Evolutionary conservation across 2,329 filamentous ascomycete species (phyloP), one percentile per base, ranked within the genome.

Genomic region (Byssothecium circinans): DNA sequence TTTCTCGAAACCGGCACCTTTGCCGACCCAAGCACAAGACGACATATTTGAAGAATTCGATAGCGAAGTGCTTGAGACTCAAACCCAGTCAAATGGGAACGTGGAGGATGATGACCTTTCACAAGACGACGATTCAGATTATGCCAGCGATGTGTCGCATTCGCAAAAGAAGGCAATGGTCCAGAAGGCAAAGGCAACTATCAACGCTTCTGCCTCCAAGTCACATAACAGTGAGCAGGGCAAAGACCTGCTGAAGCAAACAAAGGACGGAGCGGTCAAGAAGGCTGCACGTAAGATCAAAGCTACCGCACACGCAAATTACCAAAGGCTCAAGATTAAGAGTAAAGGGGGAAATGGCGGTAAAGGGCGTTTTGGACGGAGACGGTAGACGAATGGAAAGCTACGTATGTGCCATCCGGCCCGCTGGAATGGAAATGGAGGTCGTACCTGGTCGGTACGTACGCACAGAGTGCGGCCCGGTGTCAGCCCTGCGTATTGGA

Each of bases 251-350:
- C 20, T 55, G 45, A 52, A 59, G 40, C 29, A 51, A 33, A 47
- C 25, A 20, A 63, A 64, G 38, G 61, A 58, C 34, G 62, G 61
- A 39, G 45, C 62, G 17, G 54, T 71, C 1, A 74, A 72, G 56
- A 72, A 65, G 41, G 70, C 67, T 32, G 67, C 65, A 22, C 68
- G 69, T 27, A 79, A 76, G 53, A 70, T 77, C 45, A 76, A 74
- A 48, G 72, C 75, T 14, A 66, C 67, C 19, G 74, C 74, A 20
- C 73, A 78, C 56, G 72, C 75, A 19, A 79, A 79, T 45, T 79
- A 73, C 54, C 68, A 73, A 15, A 68, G 61, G 50, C 69, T 79
- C 23, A 79, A 79, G 51, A 79, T 79, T 62, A 78, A 76, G 64
- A 74, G 74, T 50, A 75, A 78, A 60, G 74, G 72, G 34, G 68